Conservation (phyloP, 2,329 filamentous ascomycete genomes). For the Sporothrix brasiliensis region DNA sequence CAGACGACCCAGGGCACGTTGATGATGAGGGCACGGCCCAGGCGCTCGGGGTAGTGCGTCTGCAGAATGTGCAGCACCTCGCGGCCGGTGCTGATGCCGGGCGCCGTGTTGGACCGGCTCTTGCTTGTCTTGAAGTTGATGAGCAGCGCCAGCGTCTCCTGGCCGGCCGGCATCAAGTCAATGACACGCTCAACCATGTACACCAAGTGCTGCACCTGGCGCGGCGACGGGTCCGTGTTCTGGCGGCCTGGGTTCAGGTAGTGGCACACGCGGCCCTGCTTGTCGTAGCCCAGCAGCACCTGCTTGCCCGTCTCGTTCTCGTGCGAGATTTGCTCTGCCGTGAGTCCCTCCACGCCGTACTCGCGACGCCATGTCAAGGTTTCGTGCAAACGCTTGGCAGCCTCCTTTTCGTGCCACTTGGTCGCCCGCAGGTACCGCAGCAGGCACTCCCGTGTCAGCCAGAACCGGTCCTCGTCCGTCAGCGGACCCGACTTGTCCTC, state of each 20-base stretch:
- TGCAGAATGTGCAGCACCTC: conserved; percentile 91
- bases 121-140: conserved; percentile 89
- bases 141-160: conserved; percentile 83
- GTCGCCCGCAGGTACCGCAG: conserved; percentile 90
- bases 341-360: conserved; percentile 79
- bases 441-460: conserved; percentile 89
- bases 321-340: conserved; percentile 82
- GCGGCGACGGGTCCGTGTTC: conserved; percentile 83
- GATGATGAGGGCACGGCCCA: conserved; percentile 85
- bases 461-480: conserved; percentile 79
- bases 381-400: conserved; percentile 75
- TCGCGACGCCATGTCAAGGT: conserved; percentile 89
- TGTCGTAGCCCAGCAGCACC: conserved; percentile 84
- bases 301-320: conserved; percentile 99
- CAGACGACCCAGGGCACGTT: conserved; percentile 91
- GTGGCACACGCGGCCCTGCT: conserved; percentile 79
- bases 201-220: conserved; percentile 90
- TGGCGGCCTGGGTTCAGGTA: conserved; percentile 89
- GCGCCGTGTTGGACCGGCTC: conserved; percentile 70
- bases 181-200: conserved; percentile 93
- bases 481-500: conserved; percentile 66
- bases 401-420: conserved; percentile 80
- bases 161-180: conserved; percentile 82
- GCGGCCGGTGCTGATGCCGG: conserved; percentile 73
- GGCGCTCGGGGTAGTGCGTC: conserved; percentile 90